phyloP scores from a whole-genome alignment of 345 rosid genomes.

The Anacardium occidentale region DNA sequence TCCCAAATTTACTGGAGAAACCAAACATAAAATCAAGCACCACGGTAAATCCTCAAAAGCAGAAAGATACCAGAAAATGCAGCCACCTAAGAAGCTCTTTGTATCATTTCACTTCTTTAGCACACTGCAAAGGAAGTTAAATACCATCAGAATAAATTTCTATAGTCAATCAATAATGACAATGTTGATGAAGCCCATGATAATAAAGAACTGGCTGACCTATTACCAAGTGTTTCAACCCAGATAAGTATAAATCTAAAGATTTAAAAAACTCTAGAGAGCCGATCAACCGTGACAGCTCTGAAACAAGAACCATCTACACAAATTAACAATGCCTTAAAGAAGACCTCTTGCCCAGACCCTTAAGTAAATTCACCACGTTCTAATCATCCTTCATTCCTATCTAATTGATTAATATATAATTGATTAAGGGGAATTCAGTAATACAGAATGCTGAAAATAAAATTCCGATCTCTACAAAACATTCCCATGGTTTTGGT shows the following conservation, averaged over 20 bases:
- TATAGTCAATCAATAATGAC: background rate
- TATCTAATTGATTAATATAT: background rate
- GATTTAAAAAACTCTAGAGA: background rate
- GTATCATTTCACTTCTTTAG: conserved; percentile 53
- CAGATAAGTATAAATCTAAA: background rate
- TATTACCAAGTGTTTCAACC: background rate
- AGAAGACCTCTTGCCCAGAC: background rate
- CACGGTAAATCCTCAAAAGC: conserved; percentile 20
- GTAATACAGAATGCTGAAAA: background rate
- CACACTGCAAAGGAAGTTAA: conserved; percentile 49
- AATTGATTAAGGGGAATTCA: background rate
- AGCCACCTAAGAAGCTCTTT: conserved; percentile 16
- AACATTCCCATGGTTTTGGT: background rate
- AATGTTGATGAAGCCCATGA: background rate
- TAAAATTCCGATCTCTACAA: background rate
- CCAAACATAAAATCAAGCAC: conserved; percentile 26
- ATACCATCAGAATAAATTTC: conserved; percentile 16
- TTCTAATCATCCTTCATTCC: background rate
- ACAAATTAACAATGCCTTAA: background rate
- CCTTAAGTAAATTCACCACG: background rate
- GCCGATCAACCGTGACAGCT: background rate
- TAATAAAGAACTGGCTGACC: background rate
- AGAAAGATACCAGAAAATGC: conserved; percentile 15
- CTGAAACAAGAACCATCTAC: background rate
- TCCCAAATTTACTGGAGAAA: conserved; percentile 20